Base-by-base conservation (phyloP, 306 rosid species). In the Vachellia collinsii region DNA sequence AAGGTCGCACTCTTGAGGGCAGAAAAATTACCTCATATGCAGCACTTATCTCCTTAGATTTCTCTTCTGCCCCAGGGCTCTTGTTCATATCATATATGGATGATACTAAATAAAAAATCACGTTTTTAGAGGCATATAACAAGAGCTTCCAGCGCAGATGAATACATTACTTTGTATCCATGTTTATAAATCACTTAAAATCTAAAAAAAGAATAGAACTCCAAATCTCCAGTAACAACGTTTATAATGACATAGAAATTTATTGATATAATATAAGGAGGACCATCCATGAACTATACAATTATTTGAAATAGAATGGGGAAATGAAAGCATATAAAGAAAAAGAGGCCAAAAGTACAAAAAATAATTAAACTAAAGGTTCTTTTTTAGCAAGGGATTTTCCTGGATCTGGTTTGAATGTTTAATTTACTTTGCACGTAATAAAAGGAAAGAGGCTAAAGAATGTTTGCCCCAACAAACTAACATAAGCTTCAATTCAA, bases 11-110 rank as follows among this genome's bases (percentile, higher is more conserved):
- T 70, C 41, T 36, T 41, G 34, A 48, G 37, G 70, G 8, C 83
- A 75, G 74, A 62, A 85, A 78, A 81, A 84, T 82, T 83, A 95
- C 98, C 99, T 95, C 98, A 50, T 95, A 95, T 29, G 98, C 99
- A 83, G 96, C 94, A 85, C 98, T 90, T 73, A 95, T 95, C 88
- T 93, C 96, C 82, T 95, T 93, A 89, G 93, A 95, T 85, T 85
- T 95, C 77, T 95, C 99, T 80, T 95, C 99, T 22, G 97, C 89
- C 78, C 96, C 96, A 22, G 93, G 89, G 64, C 73, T 86, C 88
- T 86, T 93, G 82, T 86, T n/a, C n/a, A n/a, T n/a, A n/a, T 92
- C 90, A 92, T 81, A 83, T 94, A 97, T 42, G 98, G 99, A 90
- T 95, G 99, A 82, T 93, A 90, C 99, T 95, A 86, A 81, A 78